Evolutionary conservation across 73 alveolate species (phyloP).

Genomic region (Breviolum minutum): DNA sequence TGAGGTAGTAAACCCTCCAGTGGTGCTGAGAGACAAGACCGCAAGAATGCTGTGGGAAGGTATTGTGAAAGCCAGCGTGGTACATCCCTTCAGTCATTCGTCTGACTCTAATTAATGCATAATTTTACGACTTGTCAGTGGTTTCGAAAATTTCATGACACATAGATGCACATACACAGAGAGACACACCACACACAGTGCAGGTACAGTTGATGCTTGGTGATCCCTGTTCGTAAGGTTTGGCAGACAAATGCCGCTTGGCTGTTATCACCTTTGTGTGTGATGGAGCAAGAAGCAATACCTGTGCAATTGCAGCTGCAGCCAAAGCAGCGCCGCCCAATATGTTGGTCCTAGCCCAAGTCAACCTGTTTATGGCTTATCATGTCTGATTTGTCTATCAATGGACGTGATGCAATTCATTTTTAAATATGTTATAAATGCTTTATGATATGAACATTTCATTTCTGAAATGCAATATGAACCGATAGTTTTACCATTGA

Average conservation of each 20-base stretch:
- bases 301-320: not conserved
- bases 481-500: too few species aligned
- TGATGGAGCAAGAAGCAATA: not conserved
- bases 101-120: too few species aligned
- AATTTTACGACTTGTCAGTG: too few species aligned
- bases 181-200: not conserved
- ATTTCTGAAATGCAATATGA: too few species aligned
- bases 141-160: too few species aligned
- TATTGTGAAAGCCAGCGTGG: not conserved
- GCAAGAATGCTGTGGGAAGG: not conserved
- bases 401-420: too few species aligned
- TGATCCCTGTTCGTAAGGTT: too few species aligned
- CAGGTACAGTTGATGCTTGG: not conserved
- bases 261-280: not conserved
- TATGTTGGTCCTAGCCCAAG: not conserved
- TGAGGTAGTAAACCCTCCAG: slow-evolving; percentile 34
- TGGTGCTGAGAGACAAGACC: not conserved
- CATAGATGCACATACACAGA: too few species aligned
- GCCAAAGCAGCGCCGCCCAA: not conserved
- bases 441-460: too few species aligned
- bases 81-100: not conserved
- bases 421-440: too few species aligned
- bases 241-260: not conserved
- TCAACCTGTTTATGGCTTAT: not conserved
- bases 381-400: too few species aligned